phyloP scores from a whole-genome alignment of 2,329 filamentous ascomycete species.

The Claviceps sp. region DNA sequence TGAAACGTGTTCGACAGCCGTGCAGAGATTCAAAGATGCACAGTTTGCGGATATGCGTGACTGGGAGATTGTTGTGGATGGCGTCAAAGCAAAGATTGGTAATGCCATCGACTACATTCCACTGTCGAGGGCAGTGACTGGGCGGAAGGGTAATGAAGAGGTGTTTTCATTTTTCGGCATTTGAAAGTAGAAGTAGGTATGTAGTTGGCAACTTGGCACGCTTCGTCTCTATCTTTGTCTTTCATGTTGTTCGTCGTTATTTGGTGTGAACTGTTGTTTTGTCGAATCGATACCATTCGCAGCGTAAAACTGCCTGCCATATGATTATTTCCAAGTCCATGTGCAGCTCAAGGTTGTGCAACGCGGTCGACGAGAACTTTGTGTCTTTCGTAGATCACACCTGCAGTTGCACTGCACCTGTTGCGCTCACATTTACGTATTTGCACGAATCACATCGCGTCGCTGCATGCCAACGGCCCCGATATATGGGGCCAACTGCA shows the following conservation, averaged over 20 bases:
- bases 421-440: neutral
- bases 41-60: slow-evolving; percentile 19
- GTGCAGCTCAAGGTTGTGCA: neutral
- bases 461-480: neutral
- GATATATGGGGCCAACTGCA: too few relatives aligned
- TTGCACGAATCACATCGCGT: neutral
- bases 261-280: neutral
- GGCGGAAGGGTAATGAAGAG: neutral
- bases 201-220: too few relatives aligned
- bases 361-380: neutral
- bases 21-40: slow-evolving; percentile 12
- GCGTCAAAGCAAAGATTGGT: slow-evolving; percentile 63
- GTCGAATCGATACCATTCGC: neutral
- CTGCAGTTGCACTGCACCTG: neutral
- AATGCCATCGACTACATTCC: slow-evolving; percentile 47
- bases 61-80: slow-evolving; percentile 40
- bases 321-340: neutral
- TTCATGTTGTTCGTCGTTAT: neutral
- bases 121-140: slow-evolving; percentile 13
- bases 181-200: neutral
- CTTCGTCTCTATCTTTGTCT: too few relatives aligned
- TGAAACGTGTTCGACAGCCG: slow-evolving; percentile 19
- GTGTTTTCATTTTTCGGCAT: slow-evolving; percentile 8
- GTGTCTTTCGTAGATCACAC: neutral
- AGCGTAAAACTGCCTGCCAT: neutral